Base-by-base conservation (phyloP, 169 alveolate genomes). In the Plasmodium reichenowi region DNA sequence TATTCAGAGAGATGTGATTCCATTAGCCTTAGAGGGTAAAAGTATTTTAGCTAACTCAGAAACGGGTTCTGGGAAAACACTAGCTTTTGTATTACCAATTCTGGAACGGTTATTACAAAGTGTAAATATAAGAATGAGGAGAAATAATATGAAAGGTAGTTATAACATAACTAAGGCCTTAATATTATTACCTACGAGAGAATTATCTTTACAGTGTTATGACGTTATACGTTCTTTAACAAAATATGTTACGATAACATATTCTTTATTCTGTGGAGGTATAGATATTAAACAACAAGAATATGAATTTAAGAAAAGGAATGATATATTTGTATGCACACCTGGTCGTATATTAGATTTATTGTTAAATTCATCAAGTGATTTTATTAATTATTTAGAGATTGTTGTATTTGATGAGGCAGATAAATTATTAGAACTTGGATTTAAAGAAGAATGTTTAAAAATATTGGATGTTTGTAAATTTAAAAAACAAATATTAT, bases 291-390 rank as follows among this genome's bases (percentile, higher is more conserved):
- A 92, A 76, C 96, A 93, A 74, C 99, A 97, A 80, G 97, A 94
- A 74, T 78, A 89, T 59, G 97, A 97, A 66, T 93, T 98, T 72
- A 93, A 95, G 68, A 93, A 95, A 13, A 95, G 96, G 50, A 99
- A 99, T 52, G 99, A 99, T 94, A 93, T 98, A 12, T 96, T 98
- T 45, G 94, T 99, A 15, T 99, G 99, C 56, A 99, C 99, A 12
- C 99, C 99, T 9, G 99, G 99, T 13, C 95, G 99, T 78, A 94
- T 98, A 38, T 94, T 98, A 52, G 99, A 99, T 87, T 96, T 97
- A 88, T 87, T 98, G 70, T 87, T 94, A 85, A 97, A 96, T 93
- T 95, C 98, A 0, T 75, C 92, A 7, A 95, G 89, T 26, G 93
- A 92, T 54, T 83, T 78, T 75, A 60, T 97, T 88, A 98, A 97